Evolutionary conservation across 2,329 filamentous ascomycete genomes (phyloP).

Genomic region (Sphaerulina vaccinii): DNA sequence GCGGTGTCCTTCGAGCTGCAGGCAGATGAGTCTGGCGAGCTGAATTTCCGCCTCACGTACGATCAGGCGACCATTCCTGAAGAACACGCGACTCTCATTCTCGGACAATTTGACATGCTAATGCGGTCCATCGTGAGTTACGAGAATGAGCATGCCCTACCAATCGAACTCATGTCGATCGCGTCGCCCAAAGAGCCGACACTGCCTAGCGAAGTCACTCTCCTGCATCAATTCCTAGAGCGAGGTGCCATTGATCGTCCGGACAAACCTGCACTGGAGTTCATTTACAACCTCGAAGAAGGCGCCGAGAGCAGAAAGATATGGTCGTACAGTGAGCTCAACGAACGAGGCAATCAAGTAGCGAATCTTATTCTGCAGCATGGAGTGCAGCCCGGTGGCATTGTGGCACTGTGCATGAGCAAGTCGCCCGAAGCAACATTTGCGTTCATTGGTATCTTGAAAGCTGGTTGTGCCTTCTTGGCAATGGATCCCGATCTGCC

Average conservation of each 20-base stretch:
- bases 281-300: slow-evolving; percentile 51
- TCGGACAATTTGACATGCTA: slow-evolving; percentile 69
- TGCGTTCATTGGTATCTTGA: slow-evolving; percentile 76
- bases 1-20: slow-evolving; percentile 78
- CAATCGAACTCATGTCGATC: slow-evolving; percentile 51
- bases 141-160: neutral
- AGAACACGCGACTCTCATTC: slow-evolving; percentile 65
- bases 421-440: slow-evolving; percentile 85
- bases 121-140: slow-evolving; percentile 57
- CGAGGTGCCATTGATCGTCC: slow-evolving; percentile 57
- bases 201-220: slow-evolving; percentile 57
- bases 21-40: slow-evolving; percentile 46
- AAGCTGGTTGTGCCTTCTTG: slow-evolving; percentile 77
- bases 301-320: slow-evolving; percentile 47
- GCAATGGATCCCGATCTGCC: slow-evolving; percentile 77
- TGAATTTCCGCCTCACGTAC: slow-evolving; percentile 67
- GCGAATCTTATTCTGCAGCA: slow-evolving; percentile 61
- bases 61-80: slow-evolving; percentile 63
- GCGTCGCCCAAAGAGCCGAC: slow-evolving; percentile 59
- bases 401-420: slow-evolving; percentile 76
- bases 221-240: slow-evolving; percentile 81
- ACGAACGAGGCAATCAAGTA: slow-evolving; percentile 69
- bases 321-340: slow-evolving; percentile 75
- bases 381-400: slow-evolving; percentile 55
- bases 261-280: slow-evolving; percentile 69